Evolutionary conservation across 352 stramenopile genomes (phyloP).

Genomic region (Thraustochytrium sp.): DNA sequence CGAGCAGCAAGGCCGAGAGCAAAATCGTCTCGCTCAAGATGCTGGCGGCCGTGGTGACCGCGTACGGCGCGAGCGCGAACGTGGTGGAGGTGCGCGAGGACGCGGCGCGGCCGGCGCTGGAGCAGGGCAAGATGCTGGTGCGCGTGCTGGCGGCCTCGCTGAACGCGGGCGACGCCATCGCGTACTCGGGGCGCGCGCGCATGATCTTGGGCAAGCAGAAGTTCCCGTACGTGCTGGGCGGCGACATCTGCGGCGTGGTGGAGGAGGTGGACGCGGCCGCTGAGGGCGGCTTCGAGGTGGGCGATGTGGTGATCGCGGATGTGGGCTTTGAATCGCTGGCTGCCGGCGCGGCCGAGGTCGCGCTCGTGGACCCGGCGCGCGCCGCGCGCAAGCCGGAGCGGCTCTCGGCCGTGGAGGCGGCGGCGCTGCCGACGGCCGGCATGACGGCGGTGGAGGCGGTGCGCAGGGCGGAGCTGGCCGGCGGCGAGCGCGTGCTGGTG

Average conservation of each 20-base stretch:
- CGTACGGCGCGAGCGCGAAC: background rate
- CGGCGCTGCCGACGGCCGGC: background rate
- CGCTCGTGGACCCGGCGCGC: conserved; percentile 46
- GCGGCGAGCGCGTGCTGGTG: conserved; percentile 63
- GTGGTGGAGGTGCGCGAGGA: background rate
- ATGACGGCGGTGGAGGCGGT: background rate
- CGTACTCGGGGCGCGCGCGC: conserved; percentile 5
- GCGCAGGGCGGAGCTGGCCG: conserved; percentile 47
- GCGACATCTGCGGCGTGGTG: conserved; percentile 57
- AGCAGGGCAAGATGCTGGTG: conserved; percentile 26
- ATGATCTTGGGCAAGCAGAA: background rate
- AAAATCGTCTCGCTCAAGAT: background rate
- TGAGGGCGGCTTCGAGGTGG: conserved; percentile 46
- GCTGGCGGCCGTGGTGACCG: background rate
- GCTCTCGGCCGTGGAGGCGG: conserved; percentile 45
- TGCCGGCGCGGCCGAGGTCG: conserved; percentile 53
- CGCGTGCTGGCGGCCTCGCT: conserved; percentile 2
- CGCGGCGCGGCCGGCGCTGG: background rate
- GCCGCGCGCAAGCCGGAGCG: conserved; percentile 46
- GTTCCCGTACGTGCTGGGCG: conserved; percentile 51
- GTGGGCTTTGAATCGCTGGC: background rate
- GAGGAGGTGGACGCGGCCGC: conserved; percentile 44
- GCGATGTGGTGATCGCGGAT: conserved; percentile 52
- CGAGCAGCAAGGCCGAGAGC: background rate
- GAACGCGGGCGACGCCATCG: background rate